Conservation (phyloP, 768 basidiomycete species). For the Tulasnella sp. region DNA sequence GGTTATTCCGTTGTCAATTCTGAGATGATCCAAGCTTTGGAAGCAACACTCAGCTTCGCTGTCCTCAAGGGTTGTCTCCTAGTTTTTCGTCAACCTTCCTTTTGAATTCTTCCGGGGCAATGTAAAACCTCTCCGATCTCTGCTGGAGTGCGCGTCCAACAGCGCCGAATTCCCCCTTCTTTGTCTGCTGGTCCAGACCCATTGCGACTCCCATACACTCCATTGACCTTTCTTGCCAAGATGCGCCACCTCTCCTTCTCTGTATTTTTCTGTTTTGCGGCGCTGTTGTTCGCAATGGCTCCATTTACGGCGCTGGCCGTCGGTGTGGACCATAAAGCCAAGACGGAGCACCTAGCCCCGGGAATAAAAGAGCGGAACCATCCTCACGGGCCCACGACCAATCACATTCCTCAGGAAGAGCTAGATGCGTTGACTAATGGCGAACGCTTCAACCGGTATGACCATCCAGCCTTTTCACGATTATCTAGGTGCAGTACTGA, state of each 20-base stretch:
- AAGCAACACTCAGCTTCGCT: background rate
- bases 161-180: background rate
- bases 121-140: background rate
- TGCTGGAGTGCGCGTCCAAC: background rate
- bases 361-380: background rate
- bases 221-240: background rate
- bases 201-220: background rate
- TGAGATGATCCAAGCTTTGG: background rate
- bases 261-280: background rate
- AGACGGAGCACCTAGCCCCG: background rate
- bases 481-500: too few species aligned
- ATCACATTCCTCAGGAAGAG: constrained; percentile 11
- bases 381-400: background rate
- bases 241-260: background rate
- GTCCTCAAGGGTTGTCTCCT: background rate
- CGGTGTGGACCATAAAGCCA: background rate
- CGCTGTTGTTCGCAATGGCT: background rate
- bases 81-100: background rate
- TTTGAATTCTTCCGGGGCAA: background rate
- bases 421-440: constrained; percentile 3
- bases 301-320: constrained; percentile 1
- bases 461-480: background rate
- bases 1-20: background rate
- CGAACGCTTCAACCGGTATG: background rate
- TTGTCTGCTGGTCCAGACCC: constrained; percentile 4